These are phyloP conservation scores for Limonium bicolor DNA, from an alignment of 148 eudicot species.

Conservation along the genomic window DNA sequence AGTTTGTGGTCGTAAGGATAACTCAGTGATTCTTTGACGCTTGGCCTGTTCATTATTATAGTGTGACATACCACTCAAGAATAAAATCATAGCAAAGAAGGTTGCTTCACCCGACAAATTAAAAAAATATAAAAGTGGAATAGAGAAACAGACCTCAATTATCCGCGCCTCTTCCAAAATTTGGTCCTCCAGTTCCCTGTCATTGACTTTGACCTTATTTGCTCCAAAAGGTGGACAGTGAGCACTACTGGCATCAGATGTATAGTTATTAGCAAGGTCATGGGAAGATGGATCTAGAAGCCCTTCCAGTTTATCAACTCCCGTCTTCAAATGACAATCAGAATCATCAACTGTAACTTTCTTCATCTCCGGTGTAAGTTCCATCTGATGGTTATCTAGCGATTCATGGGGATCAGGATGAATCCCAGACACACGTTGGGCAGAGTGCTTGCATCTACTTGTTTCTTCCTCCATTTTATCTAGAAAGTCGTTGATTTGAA, in stretches of 20 bases:
- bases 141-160: slow-evolving; percentile 82
- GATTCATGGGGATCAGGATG: slow-evolving; percentile 10
- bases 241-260: slow-evolving; percentile 14
- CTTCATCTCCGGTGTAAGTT: slow-evolving; percentile 20
- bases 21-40: slow-evolving; percentile 63
- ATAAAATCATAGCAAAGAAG: background rate
- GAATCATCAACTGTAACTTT: slow-evolving; percentile 11
- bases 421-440: slow-evolving; percentile 15
- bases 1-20: slow-evolving; percentile 32
- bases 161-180: slow-evolving; percentile 72
- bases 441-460: slow-evolving; percentile 12
- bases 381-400: slow-evolving; percentile 15
- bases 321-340: slow-evolving; percentile 11
- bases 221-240: slow-evolving; percentile 22
- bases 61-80: background rate
- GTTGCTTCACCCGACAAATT: background rate
- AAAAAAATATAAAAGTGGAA: background rate
- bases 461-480: slow-evolving; percentile 19
- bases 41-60: slow-evolving; percentile 44
- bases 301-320: slow-evolving; percentile 13
- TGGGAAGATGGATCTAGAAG: slow-evolving; percentile 13
- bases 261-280: slow-evolving; percentile 10
- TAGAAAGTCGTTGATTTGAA: slow-evolving; percentile 25
- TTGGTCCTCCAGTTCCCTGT: slow-evolving; percentile 61
- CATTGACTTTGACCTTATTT: slow-evolving; percentile 19